These are phyloP conservation scores for Eragrostis nindensis DNA, from an alignment of 176 grass and related monocot genomes.

Conservation along the genomic window DNA sequence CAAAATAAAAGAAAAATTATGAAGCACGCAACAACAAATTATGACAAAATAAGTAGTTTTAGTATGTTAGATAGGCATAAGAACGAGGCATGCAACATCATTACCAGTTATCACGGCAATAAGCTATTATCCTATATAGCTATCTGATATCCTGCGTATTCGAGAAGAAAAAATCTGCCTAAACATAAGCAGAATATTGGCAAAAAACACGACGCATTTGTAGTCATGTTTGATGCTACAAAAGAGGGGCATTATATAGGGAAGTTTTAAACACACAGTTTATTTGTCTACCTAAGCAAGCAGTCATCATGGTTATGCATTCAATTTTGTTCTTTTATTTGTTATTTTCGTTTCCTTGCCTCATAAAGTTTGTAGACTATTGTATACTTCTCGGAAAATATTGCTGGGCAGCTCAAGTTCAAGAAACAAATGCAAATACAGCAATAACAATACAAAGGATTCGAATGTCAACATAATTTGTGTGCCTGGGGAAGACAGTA, in stretches of 20 bases:
- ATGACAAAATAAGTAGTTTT: conserved; percentile 11
- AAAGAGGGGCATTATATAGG: not conserved
- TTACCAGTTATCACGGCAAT: not conserved
- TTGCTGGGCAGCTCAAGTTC: too few relatives aligned
- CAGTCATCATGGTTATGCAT: not conserved
- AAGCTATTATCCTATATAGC: conserved; percentile 8
- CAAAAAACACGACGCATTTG: not conserved
- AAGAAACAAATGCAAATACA: not conserved
- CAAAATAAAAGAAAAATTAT: conserved; percentile 41
- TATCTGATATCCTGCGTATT: conserved; percentile 4
- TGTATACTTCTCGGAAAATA: too few relatives aligned
- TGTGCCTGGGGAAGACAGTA: not conserved
- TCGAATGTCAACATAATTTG: not conserved
- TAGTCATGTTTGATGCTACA: not conserved
- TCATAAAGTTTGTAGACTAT: too few relatives aligned
- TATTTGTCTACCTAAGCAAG: not conserved
- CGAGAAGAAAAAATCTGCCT: too few relatives aligned
- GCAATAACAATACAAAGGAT: not conserved
- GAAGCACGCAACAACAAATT: not conserved
- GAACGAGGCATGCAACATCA: not conserved
- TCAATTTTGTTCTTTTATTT: too few relatives aligned
- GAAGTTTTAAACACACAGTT: too few relatives aligned
- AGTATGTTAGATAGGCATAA: not conserved
- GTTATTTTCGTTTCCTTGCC: too few relatives aligned
- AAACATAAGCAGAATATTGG: not conserved